Evolutionary conservation across 331 rosid species (phyloP).

Genomic region (Stylosanthes scabra): DNA sequence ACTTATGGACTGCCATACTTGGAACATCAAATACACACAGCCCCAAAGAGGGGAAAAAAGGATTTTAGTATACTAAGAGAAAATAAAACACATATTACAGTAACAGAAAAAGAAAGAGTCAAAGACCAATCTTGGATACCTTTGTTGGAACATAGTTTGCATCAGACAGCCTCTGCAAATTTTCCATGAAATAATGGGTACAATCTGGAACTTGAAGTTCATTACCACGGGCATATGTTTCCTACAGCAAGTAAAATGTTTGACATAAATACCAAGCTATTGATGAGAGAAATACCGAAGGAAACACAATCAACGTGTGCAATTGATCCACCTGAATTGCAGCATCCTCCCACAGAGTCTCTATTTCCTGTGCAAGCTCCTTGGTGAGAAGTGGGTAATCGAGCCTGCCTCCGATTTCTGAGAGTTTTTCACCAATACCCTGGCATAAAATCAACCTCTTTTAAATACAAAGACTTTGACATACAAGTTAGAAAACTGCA

Average conservation of each 20-base stretch:
- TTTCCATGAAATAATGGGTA: slow-evolving; percentile 94
- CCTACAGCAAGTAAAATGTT: slow-evolving; percentile 58
- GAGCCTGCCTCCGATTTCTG: slow-evolving; percentile 83
- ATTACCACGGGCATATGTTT: slow-evolving; percentile 88
- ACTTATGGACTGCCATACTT: not conserved
- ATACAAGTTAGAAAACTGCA: not conserved
- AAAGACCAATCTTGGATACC: slow-evolving; percentile 47
- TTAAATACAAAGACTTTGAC: slow-evolving; percentile 16
- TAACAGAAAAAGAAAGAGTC: not conserved
- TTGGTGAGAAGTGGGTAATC: slow-evolving; percentile 82
- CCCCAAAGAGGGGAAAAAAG: not conserved
- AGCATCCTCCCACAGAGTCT: slow-evolving; percentile 84
- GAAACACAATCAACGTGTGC: slow-evolving; percentile 31
- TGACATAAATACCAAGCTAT: slow-evolving; percentile 7
- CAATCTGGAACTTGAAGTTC: slow-evolving; percentile 99
- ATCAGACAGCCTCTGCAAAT: slow-evolving; percentile 83
- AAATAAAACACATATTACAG: not conserved
- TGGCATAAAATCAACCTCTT: slow-evolving; percentile 41
- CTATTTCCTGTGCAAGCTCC: slow-evolving; percentile 88
- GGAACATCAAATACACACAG: not conserved
- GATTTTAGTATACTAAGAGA: not conserved
- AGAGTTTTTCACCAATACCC: slow-evolving; percentile 86
- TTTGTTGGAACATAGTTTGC: slow-evolving; percentile 82
- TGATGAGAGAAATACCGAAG: slow-evolving; percentile 9
- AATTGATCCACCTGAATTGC: slow-evolving; percentile 85